A percentile compares a stretch with the other conserved stretches of the same genome.
These are phyloP conservation scores for Teunomyces tritomae DNA, from an alignment of 805 yeast species.

Conservation along the genomic window DNA sequence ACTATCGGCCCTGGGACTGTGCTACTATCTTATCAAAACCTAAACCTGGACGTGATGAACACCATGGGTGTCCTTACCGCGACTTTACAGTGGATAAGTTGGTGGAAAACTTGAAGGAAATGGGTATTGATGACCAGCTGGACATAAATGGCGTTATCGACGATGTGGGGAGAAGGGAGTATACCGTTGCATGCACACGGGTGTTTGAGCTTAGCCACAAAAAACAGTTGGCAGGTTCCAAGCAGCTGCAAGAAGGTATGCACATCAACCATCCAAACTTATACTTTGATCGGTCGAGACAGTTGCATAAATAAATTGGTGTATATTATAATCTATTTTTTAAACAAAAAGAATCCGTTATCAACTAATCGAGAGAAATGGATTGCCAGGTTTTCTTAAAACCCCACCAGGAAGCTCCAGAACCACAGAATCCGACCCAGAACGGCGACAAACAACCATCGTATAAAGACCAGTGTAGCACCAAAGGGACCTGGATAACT, in stretches of 20 bases:
- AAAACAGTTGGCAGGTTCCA: slow-evolving; percentile 35
- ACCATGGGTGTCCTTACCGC: slow-evolving; percentile 92
- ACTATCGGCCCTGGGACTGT: slow-evolving; percentile 86
- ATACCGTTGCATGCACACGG: slow-evolving; percentile 83
- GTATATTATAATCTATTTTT: neutral
- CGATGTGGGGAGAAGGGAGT: slow-evolving; percentile 65
- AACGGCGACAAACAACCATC: slow-evolving; percentile 45
- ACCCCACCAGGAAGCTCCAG: slow-evolving; percentile 44
- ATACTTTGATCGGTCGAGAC: slow-evolving; percentile 76
- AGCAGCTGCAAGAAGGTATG: slow-evolving; percentile 43
- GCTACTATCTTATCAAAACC: slow-evolving; percentile 70
- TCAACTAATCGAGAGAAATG: slow-evolving; percentile 23
- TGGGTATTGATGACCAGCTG: slow-evolving; percentile 63
- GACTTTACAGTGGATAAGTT: slow-evolving; percentile 68
- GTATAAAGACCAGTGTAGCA: slow-evolving; percentile 43
- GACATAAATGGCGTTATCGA: slow-evolving; percentile 62
- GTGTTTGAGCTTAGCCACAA: slow-evolving; percentile 75
- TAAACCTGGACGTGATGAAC: slow-evolving; percentile 63
- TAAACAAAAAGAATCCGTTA: too few species aligned
- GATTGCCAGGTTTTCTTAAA: slow-evolving; percentile 36
- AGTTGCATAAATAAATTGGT: slow-evolving; percentile 37
- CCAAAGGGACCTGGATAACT: slow-evolving; percentile 40
- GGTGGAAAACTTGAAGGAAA: slow-evolving; percentile 49
- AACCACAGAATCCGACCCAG: slow-evolving; percentile 48
- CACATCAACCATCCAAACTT: slow-evolving; percentile 83